Conservation (phyloP, 164 flowering plant genomes). For the Saururus chinensis region DNA sequence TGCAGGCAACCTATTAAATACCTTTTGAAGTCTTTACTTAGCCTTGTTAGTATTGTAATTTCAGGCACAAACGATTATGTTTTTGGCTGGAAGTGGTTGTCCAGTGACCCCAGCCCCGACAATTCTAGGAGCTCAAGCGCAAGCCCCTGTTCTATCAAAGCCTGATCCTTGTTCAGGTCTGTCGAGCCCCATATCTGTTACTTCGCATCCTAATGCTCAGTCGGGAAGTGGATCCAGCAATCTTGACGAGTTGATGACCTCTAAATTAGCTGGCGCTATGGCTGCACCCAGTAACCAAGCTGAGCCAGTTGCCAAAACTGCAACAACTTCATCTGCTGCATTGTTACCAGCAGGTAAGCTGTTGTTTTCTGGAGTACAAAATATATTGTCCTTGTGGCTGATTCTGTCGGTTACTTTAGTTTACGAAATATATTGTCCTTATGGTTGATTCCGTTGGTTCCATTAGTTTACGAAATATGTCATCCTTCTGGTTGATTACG, state of each 20-base stretch:
- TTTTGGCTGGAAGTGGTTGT: conserved; percentile 58
- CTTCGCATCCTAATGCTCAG: conserved; percentile 46
- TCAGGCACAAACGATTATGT: conserved; percentile 88
- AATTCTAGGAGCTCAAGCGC: conserved; percentile 27
- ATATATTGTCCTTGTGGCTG: background rate
- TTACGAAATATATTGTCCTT: too few relatives aligned
- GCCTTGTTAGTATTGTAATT: background rate
- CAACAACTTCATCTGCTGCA: conserved; percentile 22
- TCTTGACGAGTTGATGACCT: conserved; percentile 34
- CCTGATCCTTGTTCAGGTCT: conserved; percentile 44
- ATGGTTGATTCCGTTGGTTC: too few relatives aligned
- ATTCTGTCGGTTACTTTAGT: background rate
- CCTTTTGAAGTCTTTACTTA: background rate
- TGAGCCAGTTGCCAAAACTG: conserved; percentile 31
- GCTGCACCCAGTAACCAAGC: conserved; percentile 32
- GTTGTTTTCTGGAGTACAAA: background rate
- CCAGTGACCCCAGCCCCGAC: conserved; percentile 17
- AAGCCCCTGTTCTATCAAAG: conserved; percentile 21
- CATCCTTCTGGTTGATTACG: background rate
- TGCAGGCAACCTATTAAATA: background rate
- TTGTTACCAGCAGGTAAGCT: conserved; percentile 51
- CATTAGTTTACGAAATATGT: background rate
- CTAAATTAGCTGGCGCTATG: conserved; percentile 25
- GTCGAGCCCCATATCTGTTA: conserved; percentile 59
- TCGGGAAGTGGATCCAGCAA: conserved; percentile 42